Evolutionary conservation across 2,329 filamentous ascomycete genomes (phyloP).

Genomic region (Colletotrichum agaves): DNA sequence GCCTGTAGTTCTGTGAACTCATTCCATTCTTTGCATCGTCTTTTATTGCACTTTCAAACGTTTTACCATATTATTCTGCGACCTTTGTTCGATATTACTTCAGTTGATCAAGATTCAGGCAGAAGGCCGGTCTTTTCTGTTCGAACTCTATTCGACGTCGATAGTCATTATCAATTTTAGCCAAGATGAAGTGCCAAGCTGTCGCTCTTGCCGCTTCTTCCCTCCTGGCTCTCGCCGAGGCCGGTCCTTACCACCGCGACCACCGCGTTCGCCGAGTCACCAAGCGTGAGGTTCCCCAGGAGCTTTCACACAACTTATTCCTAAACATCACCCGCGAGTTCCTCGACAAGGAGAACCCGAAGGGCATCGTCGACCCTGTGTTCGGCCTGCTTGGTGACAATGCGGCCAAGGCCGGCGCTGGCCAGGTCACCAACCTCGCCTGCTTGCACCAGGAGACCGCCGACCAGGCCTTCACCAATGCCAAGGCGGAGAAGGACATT

Average conservation of each 20-base stretch:
- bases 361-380: constrained; percentile 58
- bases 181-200: constrained; percentile 39
- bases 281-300: constrained; percentile 59
- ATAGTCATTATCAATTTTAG: background rate
- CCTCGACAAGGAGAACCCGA: constrained; percentile 59
- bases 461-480: constrained; percentile 70
- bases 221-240: constrained; percentile 27
- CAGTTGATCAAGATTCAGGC: constrained; percentile 10
- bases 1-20: constrained; percentile 39
- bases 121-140: constrained; percentile 36
- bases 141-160: constrained; percentile 10
- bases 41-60: constrained; percentile 1
- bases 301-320: constrained; percentile 61
- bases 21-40: constrained; percentile 39
- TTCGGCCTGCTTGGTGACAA: constrained; percentile 63
- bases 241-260: constrained; percentile 20
- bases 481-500: constrained; percentile 62
- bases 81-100: constrained; percentile 7
- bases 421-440: constrained; percentile 52
- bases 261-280: constrained; percentile 39
- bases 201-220: constrained; percentile 30
- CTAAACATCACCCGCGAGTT: constrained; percentile 53
- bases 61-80: background rate
- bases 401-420: constrained; percentile 54
- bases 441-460: constrained; percentile 61